Percentiles rank a stretch among this genome's conserved stretches.
Conservation (phyloP, 1,139 yeast genomes). For the Geotrichum fermentans region DNA sequence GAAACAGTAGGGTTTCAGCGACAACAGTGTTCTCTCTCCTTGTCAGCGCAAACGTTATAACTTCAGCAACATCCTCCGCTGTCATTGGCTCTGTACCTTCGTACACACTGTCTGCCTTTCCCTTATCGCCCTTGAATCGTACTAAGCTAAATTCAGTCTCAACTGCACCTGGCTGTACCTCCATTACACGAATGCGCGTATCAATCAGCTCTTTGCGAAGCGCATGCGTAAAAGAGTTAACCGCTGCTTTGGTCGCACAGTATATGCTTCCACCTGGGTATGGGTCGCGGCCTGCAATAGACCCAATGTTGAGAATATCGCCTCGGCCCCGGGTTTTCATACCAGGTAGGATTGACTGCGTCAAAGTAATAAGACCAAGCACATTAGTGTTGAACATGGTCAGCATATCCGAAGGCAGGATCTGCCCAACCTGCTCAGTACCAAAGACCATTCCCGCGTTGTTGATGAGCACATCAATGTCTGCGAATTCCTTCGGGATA, state of each 20-base stretch:
- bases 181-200: conserved; percentile 73
- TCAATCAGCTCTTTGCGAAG: conserved; percentile 72
- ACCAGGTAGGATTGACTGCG: conserved; percentile 49
- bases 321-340: conserved; percentile 55
- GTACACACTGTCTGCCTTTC: conserved; percentile 67
- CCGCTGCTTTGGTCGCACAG: conserved; percentile 81
- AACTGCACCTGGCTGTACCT: conserved; percentile 83
- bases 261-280: conserved; percentile 83
- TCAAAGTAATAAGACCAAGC: conserved; percentile 61
- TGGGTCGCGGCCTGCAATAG: conserved; percentile 86
- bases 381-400: conserved; percentile 72
- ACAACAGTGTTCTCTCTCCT: conserved; percentile 71
- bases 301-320: conserved; percentile 77
- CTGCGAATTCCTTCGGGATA: conserved; percentile 39
- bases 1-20: conserved; percentile 73
- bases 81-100: conserved; percentile 66
- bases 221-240: conserved; percentile 68
- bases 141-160: conserved; percentile 84
- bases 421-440: conserved; percentile 57
- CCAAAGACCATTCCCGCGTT: conserved; percentile 84
- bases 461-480: conserved; percentile 56
- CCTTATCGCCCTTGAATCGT: conserved; percentile 66
- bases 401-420: conserved; percentile 50
- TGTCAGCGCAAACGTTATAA: conserved; percentile 62
- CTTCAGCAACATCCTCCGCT: conserved; percentile 78